Base-by-base conservation (phyloP, 768 basidiomycete genomes). In the Fibroporia radiculosa region DNA sequence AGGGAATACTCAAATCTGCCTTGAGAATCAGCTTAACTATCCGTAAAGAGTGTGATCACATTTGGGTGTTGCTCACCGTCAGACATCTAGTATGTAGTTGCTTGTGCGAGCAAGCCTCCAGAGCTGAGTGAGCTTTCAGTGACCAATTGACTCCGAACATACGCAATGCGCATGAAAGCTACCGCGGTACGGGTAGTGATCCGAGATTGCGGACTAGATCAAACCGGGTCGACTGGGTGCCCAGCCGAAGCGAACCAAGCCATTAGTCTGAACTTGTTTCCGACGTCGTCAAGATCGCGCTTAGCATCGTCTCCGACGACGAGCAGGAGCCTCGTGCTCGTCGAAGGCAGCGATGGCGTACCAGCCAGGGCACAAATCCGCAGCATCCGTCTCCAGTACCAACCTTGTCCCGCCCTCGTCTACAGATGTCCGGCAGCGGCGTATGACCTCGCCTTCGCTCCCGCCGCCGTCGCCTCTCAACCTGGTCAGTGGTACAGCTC, bases 1-100 rank as follows among this genome's bases (percentile, higher is more conserved):
- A 71, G 20, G 70, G 58, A 14, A 75, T 58, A 28, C 67, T 68
- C 47, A 84, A 71, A 58, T 81, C 80, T 71, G 32, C 3, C 2
- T 37, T 37, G n/a, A n/a, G n/a, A n/a, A n/a, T n/a, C n/a, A n/a
- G n/a, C n/a, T n/a, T n/a, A n/a, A n/a, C n/a, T n/a, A n/a, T n/a
- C n/a, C n/a, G n/a, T n/a, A n/a, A n/a, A 1, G 10, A 34, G 29
- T n/a, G 29, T 10, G 10, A 10, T 8, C 29, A 31, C 29, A 31
- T n/a, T 31, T n/a, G n/a, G n/a, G n/a, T n/a, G n/a, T n/a, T 31
- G n/a, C 29, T 31, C 10, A 31, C 29, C 29, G 8, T 31, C 29
- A 31, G 29, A 31, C 29, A 31, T 31, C n/a, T 31, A 8, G 10
- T 31, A 31, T 31, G n/a, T n/a, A n/a, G n/a, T n/a, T n/a, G n/a